These are phyloP conservation scores for Penicillium cosmopolitanum DNA, from an alignment of 495 filamentous ascomycete genomes.

Conservation along the genomic window DNA sequence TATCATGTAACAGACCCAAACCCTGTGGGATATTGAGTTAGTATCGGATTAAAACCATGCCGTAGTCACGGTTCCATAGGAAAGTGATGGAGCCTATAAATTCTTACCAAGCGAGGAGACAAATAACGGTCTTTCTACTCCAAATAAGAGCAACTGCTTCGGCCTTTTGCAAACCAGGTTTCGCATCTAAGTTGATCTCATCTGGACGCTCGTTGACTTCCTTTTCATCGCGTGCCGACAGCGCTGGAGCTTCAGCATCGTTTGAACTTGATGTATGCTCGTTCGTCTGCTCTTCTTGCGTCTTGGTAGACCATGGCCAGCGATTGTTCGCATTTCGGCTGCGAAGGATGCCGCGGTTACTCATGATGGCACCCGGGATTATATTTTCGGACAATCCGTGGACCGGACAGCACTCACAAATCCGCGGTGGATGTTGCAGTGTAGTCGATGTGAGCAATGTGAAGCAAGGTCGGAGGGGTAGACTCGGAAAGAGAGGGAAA, in stretches of 20 bases:
- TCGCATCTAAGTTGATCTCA: slow-evolving; percentile 33
- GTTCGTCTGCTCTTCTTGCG: not conserved
- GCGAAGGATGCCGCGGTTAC: slow-evolving; percentile 3
- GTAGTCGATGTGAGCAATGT: not conserved
- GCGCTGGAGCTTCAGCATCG: not conserved
- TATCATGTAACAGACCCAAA: slow-evolving; percentile 50
- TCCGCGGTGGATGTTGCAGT: not conserved
- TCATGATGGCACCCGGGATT: not conserved
- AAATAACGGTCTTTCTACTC: slow-evolving; percentile 38
- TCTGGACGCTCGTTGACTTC: slow-evolving; percentile 33
- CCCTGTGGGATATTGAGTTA: slow-evolving; percentile 24
- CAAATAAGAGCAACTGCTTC: slow-evolving; percentile 46
- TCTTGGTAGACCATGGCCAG: slow-evolving; percentile 4
- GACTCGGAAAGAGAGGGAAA: not conserved
- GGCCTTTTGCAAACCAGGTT: slow-evolving; percentile 46
- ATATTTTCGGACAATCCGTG: not conserved
- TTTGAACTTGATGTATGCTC: not conserved
- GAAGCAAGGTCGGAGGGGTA: not conserved
- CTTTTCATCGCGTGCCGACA: slow-evolving; percentile 26
- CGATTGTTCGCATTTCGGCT: not conserved
- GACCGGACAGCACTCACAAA: not conserved
- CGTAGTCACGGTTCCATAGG: not conserved
- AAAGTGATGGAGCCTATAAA: not conserved
- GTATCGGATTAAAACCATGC: not conserved
- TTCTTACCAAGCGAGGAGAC: slow-evolving; percentile 42